Evolutionary conservation across 169 alveolate species (phyloP).

Genomic region (Plasmodium cynomolgi): DNA sequence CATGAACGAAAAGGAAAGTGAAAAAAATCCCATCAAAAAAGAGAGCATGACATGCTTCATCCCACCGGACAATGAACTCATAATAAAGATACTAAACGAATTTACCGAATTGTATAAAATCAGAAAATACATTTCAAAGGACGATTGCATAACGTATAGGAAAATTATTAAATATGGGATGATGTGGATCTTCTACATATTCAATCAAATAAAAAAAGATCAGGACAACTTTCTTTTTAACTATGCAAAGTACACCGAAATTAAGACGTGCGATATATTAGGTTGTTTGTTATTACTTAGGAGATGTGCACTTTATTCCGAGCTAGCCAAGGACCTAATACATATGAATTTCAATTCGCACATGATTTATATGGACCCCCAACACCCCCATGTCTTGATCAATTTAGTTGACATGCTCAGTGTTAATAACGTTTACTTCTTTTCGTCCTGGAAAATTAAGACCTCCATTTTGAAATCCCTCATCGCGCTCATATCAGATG

Average conservation of each 20-base stretch:
- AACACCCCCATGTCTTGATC: slow-evolving; percentile 38
- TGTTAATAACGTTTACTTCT: slow-evolving; percentile 34
- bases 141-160: slow-evolving; percentile 14
- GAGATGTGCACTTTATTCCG: slow-evolving; percentile 68
- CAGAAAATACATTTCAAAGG: slow-evolving; percentile 13
- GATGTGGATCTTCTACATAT: slow-evolving; percentile 69
- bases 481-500: slow-evolving; percentile 51
- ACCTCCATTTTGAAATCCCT: slow-evolving; percentile 57
- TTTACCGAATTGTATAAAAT: slow-evolving; percentile 40
- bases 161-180: slow-evolving; percentile 73
- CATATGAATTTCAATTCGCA: slow-evolving; percentile 41
- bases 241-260: slow-evolving; percentile 36
- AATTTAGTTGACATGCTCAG: slow-evolving; percentile 44
- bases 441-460: slow-evolving; percentile 73
- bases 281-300: slow-evolving; percentile 62
- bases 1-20: background rate
- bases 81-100: slow-evolving; percentile 44
- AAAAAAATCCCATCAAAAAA: background rate
- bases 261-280: slow-evolving; percentile 47
- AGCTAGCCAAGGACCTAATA: slow-evolving; percentile 21
- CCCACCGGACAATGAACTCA: slow-evolving; percentile 68
- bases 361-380: slow-evolving; percentile 12
- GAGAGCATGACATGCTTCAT: background rate
- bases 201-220: slow-evolving; percentile 29
- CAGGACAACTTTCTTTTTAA: slow-evolving; percentile 24